phyloP scores from a whole-genome alignment of 257 asterid genomes.

The Salvia splendens region DNA sequence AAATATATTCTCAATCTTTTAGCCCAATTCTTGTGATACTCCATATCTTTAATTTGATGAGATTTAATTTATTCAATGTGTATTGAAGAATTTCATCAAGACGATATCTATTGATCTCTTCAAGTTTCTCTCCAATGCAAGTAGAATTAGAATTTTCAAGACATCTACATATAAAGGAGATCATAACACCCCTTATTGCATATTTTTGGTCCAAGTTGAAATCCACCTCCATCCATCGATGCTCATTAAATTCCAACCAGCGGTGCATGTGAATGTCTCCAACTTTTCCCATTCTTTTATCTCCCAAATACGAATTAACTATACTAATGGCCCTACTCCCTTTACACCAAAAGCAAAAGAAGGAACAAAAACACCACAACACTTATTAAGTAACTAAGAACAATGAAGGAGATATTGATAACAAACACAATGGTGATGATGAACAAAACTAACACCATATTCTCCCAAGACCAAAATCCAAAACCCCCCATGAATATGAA shows the following conservation, averaged over 20 bases:
- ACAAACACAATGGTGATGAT: slow-evolving; percentile 34
- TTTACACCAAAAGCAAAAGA: neutral
- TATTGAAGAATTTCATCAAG: no score
- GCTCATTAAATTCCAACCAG: slow-evolving; percentile 37
- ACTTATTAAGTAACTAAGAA: neutral
- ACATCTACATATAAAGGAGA: neutral
- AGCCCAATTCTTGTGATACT: no score
- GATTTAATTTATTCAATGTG: no score
- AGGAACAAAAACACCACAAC: neutral
- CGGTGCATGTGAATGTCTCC: slow-evolving; percentile 42
- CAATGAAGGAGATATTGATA: slow-evolving; percentile 47
- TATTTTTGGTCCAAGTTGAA: neutral
- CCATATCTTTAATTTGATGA: no score
- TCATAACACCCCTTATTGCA: neutral
- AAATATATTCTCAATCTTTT: no score
- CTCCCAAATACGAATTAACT: neutral
- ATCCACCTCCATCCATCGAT: slow-evolving; percentile 31
- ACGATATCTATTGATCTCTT: no score
- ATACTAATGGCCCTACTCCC: neutral
- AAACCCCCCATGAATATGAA: slow-evolving; percentile 32
- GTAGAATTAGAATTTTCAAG: no score
- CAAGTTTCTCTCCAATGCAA: no score
- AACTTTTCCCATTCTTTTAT: slow-evolving; percentile 29
- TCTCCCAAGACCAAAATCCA: slow-evolving; percentile 26
- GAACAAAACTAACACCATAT: neutral